Percentiles rank a stretch among this genome's conserved stretches.
Conservation (phyloP, 2,329 filamentous ascomycete species). For the Talaromyces albobiverticillius region DNA sequence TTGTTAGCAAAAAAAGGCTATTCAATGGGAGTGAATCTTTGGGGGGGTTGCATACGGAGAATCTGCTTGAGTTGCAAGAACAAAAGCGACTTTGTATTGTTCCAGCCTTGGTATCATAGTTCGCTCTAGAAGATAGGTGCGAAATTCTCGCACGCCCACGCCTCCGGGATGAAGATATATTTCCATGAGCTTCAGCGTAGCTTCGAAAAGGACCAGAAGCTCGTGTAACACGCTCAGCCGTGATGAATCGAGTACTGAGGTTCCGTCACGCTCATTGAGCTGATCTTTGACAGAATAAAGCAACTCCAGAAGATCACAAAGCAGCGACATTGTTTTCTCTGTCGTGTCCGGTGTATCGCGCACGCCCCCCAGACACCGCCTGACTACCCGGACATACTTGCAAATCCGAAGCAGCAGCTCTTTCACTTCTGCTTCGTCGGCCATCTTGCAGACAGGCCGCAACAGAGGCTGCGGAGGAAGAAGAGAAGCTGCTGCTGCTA, state of each 20-base stretch:
- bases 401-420: conserved; percentile 18
- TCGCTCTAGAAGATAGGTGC: conserved; percentile 26
- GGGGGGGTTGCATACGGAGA: conserved; percentile 21
- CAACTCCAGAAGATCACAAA: conserved; percentile 24
- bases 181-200: conserved; percentile 25
- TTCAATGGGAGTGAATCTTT: not conserved
- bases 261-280: conserved; percentile 22
- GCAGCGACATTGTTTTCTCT: conserved; percentile 20
- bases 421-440: conserved; percentile 14
- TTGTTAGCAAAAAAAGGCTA: not conserved
- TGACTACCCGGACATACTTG: conserved; percentile 20
- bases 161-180: conserved; percentile 31
- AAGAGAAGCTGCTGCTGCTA: no score
- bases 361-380: conserved; percentile 22
- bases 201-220: conserved; percentile 21
- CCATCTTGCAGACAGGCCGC: conserved; percentile 13
- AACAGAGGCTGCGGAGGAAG: not conserved
- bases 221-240: conserved; percentile 23
- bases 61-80: conserved; percentile 27
- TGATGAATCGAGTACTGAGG: conserved; percentile 20
- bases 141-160: conserved; percentile 23
- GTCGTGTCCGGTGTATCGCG: conserved; percentile 25
- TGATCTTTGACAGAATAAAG: conserved; percentile 24
- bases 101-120: conserved; percentile 27
- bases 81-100: conserved; percentile 27